Evolutionary conservation across 2,329 filamentous ascomycete species (phyloP).

Genomic region (Zymoseptoria pseudotritici): DNA sequence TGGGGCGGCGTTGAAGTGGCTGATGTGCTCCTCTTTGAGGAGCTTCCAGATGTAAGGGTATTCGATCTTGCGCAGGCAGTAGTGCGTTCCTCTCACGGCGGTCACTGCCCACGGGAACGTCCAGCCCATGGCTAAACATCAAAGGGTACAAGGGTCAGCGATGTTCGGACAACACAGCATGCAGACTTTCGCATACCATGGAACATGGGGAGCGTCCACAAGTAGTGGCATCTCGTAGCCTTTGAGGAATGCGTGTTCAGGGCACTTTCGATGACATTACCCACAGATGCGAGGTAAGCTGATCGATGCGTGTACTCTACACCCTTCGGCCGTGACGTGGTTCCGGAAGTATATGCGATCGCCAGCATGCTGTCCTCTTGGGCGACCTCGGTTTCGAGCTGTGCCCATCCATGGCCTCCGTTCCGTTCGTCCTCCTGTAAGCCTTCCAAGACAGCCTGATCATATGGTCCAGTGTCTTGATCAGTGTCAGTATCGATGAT

Average conservation of each 20-base stretch:
- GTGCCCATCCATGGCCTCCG: slow-evolving; percentile 67
- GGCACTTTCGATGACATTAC: slow-evolving; percentile 80
- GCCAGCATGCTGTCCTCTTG: slow-evolving; percentile 78
- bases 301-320: slow-evolving; percentile 88
- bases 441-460: slow-evolving; percentile 75
- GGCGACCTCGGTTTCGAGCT: slow-evolving; percentile 59
- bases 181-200: slow-evolving; percentile 44
- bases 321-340: slow-evolving; percentile 84
- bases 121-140: slow-evolving; percentile 32
- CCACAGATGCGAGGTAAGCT: slow-evolving; percentile 69
- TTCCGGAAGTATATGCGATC: slow-evolving; percentile 89
- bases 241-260: slow-evolving; percentile 49
- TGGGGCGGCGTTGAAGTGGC: slow-evolving; percentile 91
- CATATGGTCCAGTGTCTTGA: slow-evolving; percentile 69
- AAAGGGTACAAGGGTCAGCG: background rate
- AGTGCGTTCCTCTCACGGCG: slow-evolving; percentile 86
- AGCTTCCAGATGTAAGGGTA: slow-evolving; percentile 88
- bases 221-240: slow-evolving; percentile 49
- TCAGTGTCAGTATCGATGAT: slow-evolving; percentile 83
- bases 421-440: slow-evolving; percentile 60
- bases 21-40: slow-evolving; percentile 77
- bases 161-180: no score
- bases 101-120: slow-evolving; percentile 61
- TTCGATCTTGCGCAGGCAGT: slow-evolving; percentile 90
- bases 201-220: slow-evolving; percentile 73